Evolutionary conservation across 192 early-diverging fungal genomes (phyloP).

Genomic region (Backusella australiensis): DNA sequence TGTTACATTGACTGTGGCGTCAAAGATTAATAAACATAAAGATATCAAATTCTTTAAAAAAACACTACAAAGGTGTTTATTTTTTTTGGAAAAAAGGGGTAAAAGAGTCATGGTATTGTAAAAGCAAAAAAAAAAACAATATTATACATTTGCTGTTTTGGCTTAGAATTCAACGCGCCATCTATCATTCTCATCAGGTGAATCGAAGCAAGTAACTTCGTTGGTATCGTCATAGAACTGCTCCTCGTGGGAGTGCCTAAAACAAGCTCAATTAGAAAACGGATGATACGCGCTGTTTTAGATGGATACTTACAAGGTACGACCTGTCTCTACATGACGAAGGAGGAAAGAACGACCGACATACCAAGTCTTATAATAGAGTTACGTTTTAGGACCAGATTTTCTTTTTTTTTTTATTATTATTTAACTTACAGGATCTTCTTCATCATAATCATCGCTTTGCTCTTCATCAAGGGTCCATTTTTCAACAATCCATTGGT

Average conservation of each 20-base stretch:
- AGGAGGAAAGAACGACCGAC: constrained; percentile 43
- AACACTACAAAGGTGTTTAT: not conserved
- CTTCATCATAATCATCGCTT: constrained; percentile 36
- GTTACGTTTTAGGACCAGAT: not conserved
- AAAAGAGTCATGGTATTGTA: not conserved
- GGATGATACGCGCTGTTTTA: constrained; percentile 18
- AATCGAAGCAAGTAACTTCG: constrained; percentile 48
- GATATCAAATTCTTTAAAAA: not conserved
- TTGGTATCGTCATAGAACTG: constrained; percentile 37
- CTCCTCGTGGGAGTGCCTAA: constrained; percentile 11
- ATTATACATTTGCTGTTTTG: not conserved
- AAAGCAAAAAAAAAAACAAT: not conserved
- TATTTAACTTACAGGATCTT: constrained; percentile 7
- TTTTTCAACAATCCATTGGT: constrained; percentile 54
- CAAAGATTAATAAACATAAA: not conserved
- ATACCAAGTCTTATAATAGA: constrained; percentile 40
- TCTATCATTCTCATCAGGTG: constrained; percentile 57
- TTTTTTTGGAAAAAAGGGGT: not conserved
- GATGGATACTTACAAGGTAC: constrained; percentile 46
- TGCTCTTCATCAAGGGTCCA: constrained; percentile 28
- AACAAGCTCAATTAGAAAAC: not conserved
- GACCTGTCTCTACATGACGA: constrained; percentile 49
- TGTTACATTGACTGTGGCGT: not conserved
- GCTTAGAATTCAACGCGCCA: constrained; percentile 17
- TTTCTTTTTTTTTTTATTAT: not conserved